Evolutionary conservation across 495 filamentous ascomycete species (phyloP), one percentile per base, ranked within the genome.

Genomic region (Entonaema liquescens): DNA sequence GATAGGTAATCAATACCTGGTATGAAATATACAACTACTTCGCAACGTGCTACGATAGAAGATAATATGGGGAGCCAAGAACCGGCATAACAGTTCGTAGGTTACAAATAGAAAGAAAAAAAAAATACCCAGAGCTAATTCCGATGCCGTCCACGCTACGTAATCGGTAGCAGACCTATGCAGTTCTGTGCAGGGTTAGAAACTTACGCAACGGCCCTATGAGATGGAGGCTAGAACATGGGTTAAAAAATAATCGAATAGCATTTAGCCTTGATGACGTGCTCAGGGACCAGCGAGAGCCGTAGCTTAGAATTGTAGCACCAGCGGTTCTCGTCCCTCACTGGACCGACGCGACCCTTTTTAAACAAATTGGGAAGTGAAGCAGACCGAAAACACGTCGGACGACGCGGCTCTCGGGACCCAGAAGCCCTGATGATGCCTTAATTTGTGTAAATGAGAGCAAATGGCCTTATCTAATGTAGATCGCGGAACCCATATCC

Each of bases 211-310:
- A 17, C 29, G 38, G 6, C 12, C 42, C 42, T 44, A 67, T 40
- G 31, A 33, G 56, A 67, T 23, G 38, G 58, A 62, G 23, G 47
- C 61, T 70, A 71, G 62, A 57, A 50, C 58, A 50, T 59, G 53
- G 63, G 52, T 62, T 5, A 62, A 50, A 44, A 23, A 64, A 26
- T 57, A 65, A 50, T 61, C 57, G 62, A 70, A 67, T 67, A 60
- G 56, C 12, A 67, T 73, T 75, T 83, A 83, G 81, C 80, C 78
- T 76, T 61, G 77, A 83, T 83, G 78, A 77, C 81, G 81, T 83
- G 81, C 80, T 83, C 79, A 68, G 57, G 76, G 63, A 74, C 74
- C 67, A 71, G 67, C 68, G 72, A 71, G 50, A 70, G 63, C 68
- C 70, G 70, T 26, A 50, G 29, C 65, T 42, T 36, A 55, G 17